Conservation (phyloP, 805 yeast species). For the Lipomyces starkeyi region DNA sequence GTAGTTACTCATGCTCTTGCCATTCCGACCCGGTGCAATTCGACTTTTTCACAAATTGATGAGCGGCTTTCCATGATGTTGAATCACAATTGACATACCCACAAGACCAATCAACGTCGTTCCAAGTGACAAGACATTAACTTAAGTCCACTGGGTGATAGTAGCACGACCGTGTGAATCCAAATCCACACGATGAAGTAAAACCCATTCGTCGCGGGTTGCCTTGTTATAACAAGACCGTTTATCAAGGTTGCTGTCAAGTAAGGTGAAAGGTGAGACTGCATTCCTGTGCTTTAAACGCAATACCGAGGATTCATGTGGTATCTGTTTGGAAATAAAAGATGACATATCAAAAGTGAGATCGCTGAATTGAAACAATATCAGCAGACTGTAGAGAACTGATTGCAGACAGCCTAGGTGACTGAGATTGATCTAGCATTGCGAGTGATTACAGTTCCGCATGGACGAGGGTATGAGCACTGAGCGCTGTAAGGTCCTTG, state of each 20-base stretch:
- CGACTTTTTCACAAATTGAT: too few species aligned
- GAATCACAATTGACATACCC: background rate
- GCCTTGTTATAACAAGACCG: too few species aligned
- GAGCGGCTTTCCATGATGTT: too few species aligned
- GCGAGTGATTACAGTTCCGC: background rate
- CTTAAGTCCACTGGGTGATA: background rate
- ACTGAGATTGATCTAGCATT: background rate
- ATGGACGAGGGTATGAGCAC: background rate
- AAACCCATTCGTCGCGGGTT: background rate
- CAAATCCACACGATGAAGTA: background rate
- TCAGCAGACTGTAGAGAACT: background rate
- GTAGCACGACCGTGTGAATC: background rate
- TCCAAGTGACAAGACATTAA: background rate
- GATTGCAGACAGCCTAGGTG: background rate
- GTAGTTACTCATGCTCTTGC: background rate
- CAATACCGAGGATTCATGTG: background rate
- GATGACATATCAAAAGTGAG: background rate
- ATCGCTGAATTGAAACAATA: background rate
- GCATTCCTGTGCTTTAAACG: too few species aligned
- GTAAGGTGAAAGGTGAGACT: background rate
- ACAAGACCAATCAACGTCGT: background rate
- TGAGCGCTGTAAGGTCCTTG: background rate
- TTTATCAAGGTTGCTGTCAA: background rate
- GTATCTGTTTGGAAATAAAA: background rate
- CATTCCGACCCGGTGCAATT: background rate